Base-by-base conservation (phyloP, 2,329 filamentous ascomycete genomes). In the Pseudogymnoascus sp. region DNA sequence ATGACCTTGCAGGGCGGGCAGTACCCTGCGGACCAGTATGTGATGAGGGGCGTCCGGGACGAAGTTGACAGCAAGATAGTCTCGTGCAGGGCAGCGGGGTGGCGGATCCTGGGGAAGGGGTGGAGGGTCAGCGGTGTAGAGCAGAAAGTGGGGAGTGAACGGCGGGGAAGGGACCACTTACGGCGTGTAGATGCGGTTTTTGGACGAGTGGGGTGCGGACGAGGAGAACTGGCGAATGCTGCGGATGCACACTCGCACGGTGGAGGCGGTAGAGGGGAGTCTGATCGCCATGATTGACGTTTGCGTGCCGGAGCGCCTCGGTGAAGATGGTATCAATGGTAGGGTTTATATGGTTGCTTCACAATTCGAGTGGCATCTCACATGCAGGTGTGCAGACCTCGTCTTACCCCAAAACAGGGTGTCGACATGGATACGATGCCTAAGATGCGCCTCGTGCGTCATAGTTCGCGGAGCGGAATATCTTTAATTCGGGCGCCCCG, bases 11-110 rank as follows among this genome's bases (percentile, higher is more conserved):
- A 86, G 14, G 82, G 81, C 4, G 78, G 73, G 71, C 84, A 86
- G 75, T 79, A 86, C 6, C 81, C 81, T 0, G 83, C 78, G 0
- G 83, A 84, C 84, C 83, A 87, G 41, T 86, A 74, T 1, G 83
- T 85, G 62, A 87, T 69, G n/a, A 86, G 79, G 2, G 84, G 83
- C 2, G 74, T 79, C 45, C 80, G 77, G 5, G 82, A 76, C 5
- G 82, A 81, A 2, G 80, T 78, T 2, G 81, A 83, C 60, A 84
- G 75, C n/a, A 81, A 76, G 63, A 83, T 77, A 73, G 84, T 81
- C 16, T 79, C 82, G 69, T 80, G 72, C 71, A 87, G 80, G 65
- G 83, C 79, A 67, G 81, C 77, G 52, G 79, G 75, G 59, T 78
- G 79, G 65, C 83, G 83, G 67, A 86, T 79, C 38, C 84, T 86